These are phyloP conservation scores for Helotiales sp. DNA, from an alignment of 2,329 filamentous ascomycete species.

Conservation along the genomic window DNA sequence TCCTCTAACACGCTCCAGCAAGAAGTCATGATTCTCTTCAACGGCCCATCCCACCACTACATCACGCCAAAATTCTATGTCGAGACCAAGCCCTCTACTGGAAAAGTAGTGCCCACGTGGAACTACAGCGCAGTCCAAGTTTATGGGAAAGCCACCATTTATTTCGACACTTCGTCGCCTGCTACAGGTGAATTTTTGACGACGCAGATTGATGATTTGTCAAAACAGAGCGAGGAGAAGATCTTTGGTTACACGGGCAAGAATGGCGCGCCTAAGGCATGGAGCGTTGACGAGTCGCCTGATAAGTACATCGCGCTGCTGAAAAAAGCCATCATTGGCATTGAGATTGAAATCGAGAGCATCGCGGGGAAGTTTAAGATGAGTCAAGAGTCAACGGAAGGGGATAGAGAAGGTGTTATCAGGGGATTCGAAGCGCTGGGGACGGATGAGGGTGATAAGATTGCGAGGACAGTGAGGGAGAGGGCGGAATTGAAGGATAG, in stretches of 20 bases:
- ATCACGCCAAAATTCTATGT: constrained; percentile 72
- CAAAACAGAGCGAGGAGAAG: constrained; percentile 53
- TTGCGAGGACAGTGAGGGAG: constrained; percentile 22
- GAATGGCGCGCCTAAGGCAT: constrained; percentile 48
- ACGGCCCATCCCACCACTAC: constrained; percentile 62
- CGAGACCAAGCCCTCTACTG: constrained; percentile 66
- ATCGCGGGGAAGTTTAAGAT: constrained; percentile 70
- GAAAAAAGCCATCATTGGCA: constrained; percentile 63
- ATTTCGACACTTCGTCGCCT: constrained; percentile 53
- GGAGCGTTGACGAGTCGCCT: constrained; percentile 64
- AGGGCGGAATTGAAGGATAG: constrained; percentile 14
- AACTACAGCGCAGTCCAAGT: constrained; percentile 70
- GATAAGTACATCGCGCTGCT: constrained; percentile 59
- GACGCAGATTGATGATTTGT: constrained; percentile 58
- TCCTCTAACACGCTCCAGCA: constrained; percentile 45
- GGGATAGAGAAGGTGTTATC: constrained; percentile 61
- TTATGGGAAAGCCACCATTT: constrained; percentile 62
- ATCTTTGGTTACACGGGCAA: constrained; percentile 61
- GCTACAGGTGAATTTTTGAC: constrained; percentile 55
- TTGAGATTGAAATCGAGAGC: constrained; percentile 61
- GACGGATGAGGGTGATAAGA: constrained; percentile 31
- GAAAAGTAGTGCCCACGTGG: constrained; percentile 74
- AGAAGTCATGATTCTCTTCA: constrained; percentile 69
- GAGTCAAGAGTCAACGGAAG: constrained; percentile 62
- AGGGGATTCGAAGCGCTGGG: constrained; percentile 56